Conservation (phyloP, 129 eudicot species). For the Lonicera japonica region DNA sequence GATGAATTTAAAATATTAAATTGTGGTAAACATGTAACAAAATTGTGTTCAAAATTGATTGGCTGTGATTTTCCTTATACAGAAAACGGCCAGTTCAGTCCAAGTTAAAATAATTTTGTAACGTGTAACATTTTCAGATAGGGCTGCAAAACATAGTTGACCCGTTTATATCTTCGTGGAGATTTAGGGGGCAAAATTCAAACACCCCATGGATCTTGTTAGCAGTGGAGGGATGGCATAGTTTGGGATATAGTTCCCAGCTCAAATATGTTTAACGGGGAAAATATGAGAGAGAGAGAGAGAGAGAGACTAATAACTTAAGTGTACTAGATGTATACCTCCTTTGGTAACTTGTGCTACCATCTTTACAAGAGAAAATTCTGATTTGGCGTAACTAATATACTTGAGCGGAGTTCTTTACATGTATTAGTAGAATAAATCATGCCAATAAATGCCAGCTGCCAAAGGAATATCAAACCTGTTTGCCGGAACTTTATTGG, state of each 20-base stretch:
- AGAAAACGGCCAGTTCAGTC: too few species aligned
- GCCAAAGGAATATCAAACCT: constrained; percentile 37
- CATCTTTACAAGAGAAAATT: not conserved
- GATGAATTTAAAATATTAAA: too few species aligned
- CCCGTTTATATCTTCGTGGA: not conserved
- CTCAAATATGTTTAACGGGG: not conserved
- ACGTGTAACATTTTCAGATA: too few species aligned
- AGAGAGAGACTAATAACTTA: not conserved
- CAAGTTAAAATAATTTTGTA: too few species aligned
- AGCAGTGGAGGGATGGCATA: not conserved
- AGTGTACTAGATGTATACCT: not conserved
- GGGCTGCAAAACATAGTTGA: too few species aligned
- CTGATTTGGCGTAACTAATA: not conserved
- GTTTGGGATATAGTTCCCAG: too few species aligned
- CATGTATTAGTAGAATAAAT: not conserved
- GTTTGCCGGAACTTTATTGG: constrained; percentile 94
- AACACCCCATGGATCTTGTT: not conserved
- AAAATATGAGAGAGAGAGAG: not conserved
- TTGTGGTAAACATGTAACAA: too few species aligned
- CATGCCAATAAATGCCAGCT: not conserved
- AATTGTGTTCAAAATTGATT: too few species aligned
- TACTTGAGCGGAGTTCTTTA: not conserved
- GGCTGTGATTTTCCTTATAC: too few species aligned
- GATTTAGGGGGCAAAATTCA: not conserved
- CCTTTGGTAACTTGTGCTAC: not conserved